Conservation (phyloP, 306 rosid species). For the Senna siamea region DNA sequence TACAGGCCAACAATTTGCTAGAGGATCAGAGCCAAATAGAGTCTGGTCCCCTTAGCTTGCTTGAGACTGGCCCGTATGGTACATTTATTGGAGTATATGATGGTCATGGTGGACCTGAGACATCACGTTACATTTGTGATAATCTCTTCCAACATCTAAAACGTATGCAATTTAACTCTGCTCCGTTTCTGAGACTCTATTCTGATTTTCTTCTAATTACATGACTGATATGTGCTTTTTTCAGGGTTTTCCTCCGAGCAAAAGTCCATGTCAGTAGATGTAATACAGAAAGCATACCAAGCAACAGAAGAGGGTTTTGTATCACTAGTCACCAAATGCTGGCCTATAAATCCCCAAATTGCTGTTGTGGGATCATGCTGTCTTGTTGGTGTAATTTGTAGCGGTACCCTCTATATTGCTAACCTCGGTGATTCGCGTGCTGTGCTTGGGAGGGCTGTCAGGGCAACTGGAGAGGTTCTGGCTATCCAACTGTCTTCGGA, state of each 20-base stretch:
- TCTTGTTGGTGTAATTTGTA: slow-evolving; percentile 83
- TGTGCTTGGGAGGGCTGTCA: slow-evolving; percentile 78
- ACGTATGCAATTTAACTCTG: slow-evolving; percentile 48
- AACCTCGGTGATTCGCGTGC: slow-evolving; percentile 98
- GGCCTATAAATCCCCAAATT: slow-evolving; percentile 85
- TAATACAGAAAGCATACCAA: slow-evolving; percentile 87
- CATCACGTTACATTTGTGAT: slow-evolving; percentile 80
- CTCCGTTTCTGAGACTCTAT: slow-evolving; percentile 1
- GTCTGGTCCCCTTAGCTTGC: slow-evolving; percentile 80
- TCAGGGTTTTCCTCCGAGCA: slow-evolving; percentile 85
- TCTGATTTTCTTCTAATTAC: slow-evolving; percentile 23
- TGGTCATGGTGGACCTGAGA: slow-evolving; percentile 98
- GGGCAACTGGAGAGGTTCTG: slow-evolving; percentile 81
- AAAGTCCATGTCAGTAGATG: slow-evolving; percentile 81
- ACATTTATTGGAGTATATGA: slow-evolving; percentile 86
- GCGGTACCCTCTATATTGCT: slow-evolving; percentile 77
- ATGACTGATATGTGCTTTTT: not conserved
- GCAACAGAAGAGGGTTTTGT: slow-evolving; percentile 94
- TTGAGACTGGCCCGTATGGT: slow-evolving; percentile 78
- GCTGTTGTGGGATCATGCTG: slow-evolving; percentile 99
- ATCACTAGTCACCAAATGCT: slow-evolving; percentile 74
- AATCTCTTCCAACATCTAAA: slow-evolving; percentile 80
- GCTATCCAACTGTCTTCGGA: slow-evolving; percentile 85
- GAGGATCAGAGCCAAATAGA: slow-evolving; percentile 97
- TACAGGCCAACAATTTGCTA: slow-evolving; percentile 94